Conservation (phyloP, 352 stramenopile species). For the Globisporangium irregulare region DNA sequence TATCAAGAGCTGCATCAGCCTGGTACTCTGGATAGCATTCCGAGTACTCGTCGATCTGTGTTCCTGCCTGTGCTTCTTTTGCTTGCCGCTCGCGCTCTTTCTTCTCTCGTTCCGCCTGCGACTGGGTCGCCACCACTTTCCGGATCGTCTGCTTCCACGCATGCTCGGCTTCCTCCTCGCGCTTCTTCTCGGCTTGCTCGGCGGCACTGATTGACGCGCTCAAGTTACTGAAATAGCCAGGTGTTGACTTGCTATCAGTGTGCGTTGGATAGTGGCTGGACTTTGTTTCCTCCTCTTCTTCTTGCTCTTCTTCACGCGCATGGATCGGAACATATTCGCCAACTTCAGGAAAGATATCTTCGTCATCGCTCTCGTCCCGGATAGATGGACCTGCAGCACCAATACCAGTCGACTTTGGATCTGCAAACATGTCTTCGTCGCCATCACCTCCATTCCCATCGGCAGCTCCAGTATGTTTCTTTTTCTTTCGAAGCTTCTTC, state of each 20-base stretch:
- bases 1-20: constrained; percentile 33
- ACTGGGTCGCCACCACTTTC: constrained; percentile 52
- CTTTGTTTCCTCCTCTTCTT: constrained; percentile 3
- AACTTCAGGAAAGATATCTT: constrained; percentile 76
- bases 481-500: constrained; percentile 51
- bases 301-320: constrained; percentile 28
- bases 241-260: background rate
- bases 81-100: constrained; percentile 31
- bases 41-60: constrained; percentile 45
- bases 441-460: constrained; percentile 1
- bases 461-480: constrained; percentile 1
- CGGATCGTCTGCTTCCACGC: constrained; percentile 60
- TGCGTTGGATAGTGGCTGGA: background rate
- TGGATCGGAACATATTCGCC: constrained; percentile 71
- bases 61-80: constrained; percentile 38
- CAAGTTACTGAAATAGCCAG: constrained; percentile 65
- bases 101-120: constrained; percentile 36
- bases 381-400: background rate
- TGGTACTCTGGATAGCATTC: constrained; percentile 58
- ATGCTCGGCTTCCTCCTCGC: constrained; percentile 39
- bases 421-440: constrained; percentile 4
- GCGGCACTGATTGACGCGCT: constrained; percentile 65
- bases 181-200: constrained; percentile 36
- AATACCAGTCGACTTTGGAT: background rate
- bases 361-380: constrained; percentile 38